A percentile compares a stretch with the other conserved stretches of the same genome.
These are phyloP conservation scores for Saccharomycopsis javanensis DNA, from an alignment of 805 yeast genomes.

Conservation along the genomic window DNA sequence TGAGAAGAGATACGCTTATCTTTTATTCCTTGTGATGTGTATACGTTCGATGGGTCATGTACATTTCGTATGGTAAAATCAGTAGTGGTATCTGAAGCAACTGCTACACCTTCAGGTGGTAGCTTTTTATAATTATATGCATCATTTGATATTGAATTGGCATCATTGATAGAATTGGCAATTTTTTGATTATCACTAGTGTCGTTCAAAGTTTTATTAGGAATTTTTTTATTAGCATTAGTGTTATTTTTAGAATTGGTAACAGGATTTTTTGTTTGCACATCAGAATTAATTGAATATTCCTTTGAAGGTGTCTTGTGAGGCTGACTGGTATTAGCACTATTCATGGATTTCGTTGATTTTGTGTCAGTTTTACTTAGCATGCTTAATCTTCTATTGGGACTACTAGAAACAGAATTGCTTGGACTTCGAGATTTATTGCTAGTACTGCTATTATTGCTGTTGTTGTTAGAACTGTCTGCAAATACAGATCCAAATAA, in stretches of 20 bases:
- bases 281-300: neutral
- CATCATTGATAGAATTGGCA: neutral
- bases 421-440: neutral
- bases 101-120: neutral
- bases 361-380: neutral
- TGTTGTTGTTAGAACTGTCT: conserved; percentile 3
- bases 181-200: neutral
- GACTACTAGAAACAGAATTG: neutral
- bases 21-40: neutral
- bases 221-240: neutral
- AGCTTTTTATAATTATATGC: neutral
- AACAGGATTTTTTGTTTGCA: neutral
- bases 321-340: neutral
- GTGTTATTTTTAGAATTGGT: neutral
- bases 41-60: neutral
- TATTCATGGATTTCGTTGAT: neutral
- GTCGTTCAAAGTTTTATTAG: too few species aligned
- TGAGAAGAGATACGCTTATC: neutral
- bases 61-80: neutral
- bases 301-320: neutral
- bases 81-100: neutral
- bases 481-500: conserved; percentile 16
- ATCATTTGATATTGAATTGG: neutral
- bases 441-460: neutral
- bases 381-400: neutral